phyloP scores from a whole-genome alignment of 2,329 filamentous ascomycete species.

The Coleophoma cylindrospora region DNA sequence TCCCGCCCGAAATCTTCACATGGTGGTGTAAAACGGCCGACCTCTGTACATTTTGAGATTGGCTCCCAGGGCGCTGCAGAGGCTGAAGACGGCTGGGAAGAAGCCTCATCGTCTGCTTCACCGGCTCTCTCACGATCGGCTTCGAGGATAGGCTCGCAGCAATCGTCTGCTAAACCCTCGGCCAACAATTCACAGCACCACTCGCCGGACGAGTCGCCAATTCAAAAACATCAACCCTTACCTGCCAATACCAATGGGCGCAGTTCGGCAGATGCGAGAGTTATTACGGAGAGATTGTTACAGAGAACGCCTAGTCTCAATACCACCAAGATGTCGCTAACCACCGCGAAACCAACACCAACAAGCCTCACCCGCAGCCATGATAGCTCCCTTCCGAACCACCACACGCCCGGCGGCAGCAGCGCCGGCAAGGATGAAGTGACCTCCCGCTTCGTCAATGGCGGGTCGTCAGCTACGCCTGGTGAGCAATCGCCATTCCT shows the following conservation, averaged over 20 bases:
- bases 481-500: conserved; percentile 44
- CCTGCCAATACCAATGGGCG: conserved; percentile 25
- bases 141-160: conserved; percentile 37
- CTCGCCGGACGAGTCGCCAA: conserved; percentile 20
- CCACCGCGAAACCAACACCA: conserved; percentile 37
- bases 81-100: conserved; percentile 59
- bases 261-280: conserved; percentile 52
- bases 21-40: conserved; percentile 46
- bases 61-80: conserved; percentile 41
- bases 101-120: conserved; percentile 59
- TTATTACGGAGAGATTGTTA: conserved; percentile 63
- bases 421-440: conserved; percentile 36
- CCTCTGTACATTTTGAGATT: conserved; percentile 59
- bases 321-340: conserved; percentile 57
- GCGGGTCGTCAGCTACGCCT: conserved; percentile 39
- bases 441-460: conserved; percentile 54
- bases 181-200: conserved; percentile 23
- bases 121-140: conserved; percentile 48
- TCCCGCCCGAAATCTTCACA: conserved; percentile 40
- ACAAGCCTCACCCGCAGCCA: conserved; percentile 11
- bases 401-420: conserved; percentile 7
- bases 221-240: background rate
- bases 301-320: conserved; percentile 58
- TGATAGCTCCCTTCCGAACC: conserved; percentile 27
- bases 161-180: conserved; percentile 38